Evolutionary conservation across 257 asterid genomes (phyloP), one percentile per base, ranked within the genome.

Genomic region (Nicotiana otophora): DNA sequence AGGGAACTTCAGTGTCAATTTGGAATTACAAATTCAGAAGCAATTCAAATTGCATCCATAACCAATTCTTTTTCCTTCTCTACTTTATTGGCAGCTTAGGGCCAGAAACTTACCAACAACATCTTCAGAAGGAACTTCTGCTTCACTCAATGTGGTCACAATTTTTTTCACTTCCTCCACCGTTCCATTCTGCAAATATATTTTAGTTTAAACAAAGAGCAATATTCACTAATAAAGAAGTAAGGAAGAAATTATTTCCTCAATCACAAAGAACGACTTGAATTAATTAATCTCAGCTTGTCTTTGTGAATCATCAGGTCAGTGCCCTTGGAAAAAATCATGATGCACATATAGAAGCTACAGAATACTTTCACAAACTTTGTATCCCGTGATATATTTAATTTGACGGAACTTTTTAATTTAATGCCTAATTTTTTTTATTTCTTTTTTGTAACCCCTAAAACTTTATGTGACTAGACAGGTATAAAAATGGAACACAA

Each of bases 101-200:
- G 46, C 12, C 33, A 23, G 10, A 82, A 42, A 72, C 85, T 66
- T 64, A 84, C 90, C 90, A 8, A 85, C 90, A 79, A 81, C 87
- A 63, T 87, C 90, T 70, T 87, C 90, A n/a, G 88, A 75, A 34
- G 87, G 90, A 33, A 87, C 88, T 85, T 87, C 90, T 53, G 90
- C 88, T 78, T 82, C 83, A 84, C 83, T 87, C 81, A 87, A 76
- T n/a, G 67, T 42, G 26, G 87, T 83, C 55, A 87, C 87, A 67
- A 85, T 83, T 85, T 82, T 85, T 83, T 85, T 85, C 77, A 87
- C 90, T 68, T 85, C 88, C 65, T 85, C 90, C 31, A 36, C 61
- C 10, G 88, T 85, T 53, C 88, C 87, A 82, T 87, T 85, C 90
- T 85, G 78, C 46, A 34, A 19, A 72, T 3, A 8, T 53, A 78